A percentile compares a stretch with the other conserved stretches of the same genome.
These are phyloP conservation scores for Colletotrichum somersetense DNA, from an alignment of 2,329 filamentous ascomycete species.

Conservation along the genomic window DNA sequence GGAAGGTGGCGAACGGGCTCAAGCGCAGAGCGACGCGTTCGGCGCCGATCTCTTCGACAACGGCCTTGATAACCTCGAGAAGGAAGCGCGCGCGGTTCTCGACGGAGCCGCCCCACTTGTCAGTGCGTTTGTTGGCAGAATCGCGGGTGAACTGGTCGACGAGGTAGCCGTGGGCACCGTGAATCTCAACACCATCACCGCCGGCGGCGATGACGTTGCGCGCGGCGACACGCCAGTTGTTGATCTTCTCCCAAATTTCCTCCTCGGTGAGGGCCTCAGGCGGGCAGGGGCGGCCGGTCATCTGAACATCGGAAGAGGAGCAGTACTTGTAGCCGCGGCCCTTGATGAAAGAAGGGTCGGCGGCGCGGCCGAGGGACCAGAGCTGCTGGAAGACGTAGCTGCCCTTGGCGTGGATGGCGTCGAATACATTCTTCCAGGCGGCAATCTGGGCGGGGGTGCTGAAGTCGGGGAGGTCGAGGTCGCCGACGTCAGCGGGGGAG, in stretches of 20 bases:
- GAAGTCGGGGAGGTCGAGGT: slow-evolving; percentile 57
- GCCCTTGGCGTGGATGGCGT: slow-evolving; percentile 48
- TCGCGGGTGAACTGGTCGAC: slow-evolving; percentile 67
- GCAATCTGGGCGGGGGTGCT: slow-evolving; percentile 50
- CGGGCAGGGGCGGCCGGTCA: slow-evolving; percentile 44
- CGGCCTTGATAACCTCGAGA: slow-evolving; percentile 61
- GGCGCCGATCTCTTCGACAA: slow-evolving; percentile 52
- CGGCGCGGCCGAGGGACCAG: slow-evolving; percentile 42
- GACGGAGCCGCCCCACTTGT: slow-evolving; percentile 65
- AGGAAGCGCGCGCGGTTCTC: slow-evolving; percentile 66
- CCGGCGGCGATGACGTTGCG: slow-evolving; percentile 60
- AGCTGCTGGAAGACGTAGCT: slow-evolving; percentile 47
- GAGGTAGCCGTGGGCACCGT: slow-evolving; percentile 65
- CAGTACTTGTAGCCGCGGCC: slow-evolving; percentile 47
- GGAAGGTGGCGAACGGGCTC: slow-evolving; percentile 46
- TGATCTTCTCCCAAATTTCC: slow-evolving; percentile 72
- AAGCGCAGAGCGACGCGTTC: slow-evolving; percentile 55
- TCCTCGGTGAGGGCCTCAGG: slow-evolving; percentile 51
- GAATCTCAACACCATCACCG: slow-evolving; percentile 67
- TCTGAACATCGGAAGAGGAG: slow-evolving; percentile 44
- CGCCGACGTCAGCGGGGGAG: slow-evolving; percentile 45
- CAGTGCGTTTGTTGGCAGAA: slow-evolving; percentile 52
- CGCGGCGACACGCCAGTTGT: slow-evolving; percentile 62
- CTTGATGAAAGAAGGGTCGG: slow-evolving; percentile 38
- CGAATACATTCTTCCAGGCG: slow-evolving; percentile 48